Evolutionary conservation across 2,329 filamentous ascomycete species (phyloP).

Genomic region (Aspergillus aculeatinus): DNA sequence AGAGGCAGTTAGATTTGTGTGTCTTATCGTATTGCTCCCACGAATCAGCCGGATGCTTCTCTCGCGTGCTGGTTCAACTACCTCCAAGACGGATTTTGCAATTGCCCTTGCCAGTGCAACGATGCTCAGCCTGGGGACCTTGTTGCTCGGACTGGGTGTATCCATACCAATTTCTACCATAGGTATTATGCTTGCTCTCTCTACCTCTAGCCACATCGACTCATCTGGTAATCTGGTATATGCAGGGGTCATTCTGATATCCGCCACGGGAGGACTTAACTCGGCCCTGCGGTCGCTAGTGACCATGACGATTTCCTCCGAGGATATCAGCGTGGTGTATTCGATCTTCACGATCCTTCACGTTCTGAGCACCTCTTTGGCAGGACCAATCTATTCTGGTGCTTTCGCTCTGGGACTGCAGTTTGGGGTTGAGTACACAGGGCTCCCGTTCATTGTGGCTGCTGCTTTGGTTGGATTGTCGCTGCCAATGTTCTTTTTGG

Average conservation of each 20-base stretch:
- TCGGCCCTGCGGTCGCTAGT: constrained; percentile 1
- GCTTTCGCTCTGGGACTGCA: constrained; percentile 1
- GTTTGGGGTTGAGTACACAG: constrained; percentile 1
- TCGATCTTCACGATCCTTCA: constrained; percentile 1
- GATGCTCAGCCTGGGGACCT: neutral
- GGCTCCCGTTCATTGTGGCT: neutral
- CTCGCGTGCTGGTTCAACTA: neutral
- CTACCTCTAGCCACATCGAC: fast-evolving
- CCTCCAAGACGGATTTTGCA: neutral
- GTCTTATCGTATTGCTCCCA: neutral
- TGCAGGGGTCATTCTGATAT: neutral
- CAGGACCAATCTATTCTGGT: neutral
- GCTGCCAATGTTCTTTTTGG: neutral
- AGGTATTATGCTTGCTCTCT: neutral
- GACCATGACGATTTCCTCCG: neutral
- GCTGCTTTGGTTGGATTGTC: neutral
- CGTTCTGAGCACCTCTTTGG: constrained; percentile 1
- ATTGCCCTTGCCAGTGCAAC: neutral
- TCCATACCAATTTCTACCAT: neutral
- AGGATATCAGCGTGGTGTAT: neutral
- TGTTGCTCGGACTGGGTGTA: neutral
- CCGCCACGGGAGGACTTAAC: neutral
- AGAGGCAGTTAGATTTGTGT: neutral
- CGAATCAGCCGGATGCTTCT: neutral
- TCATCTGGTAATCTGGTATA: no score